phyloP scores from a whole-genome alignment of 331 rosid species.

The Stylosanthes scabra region DNA sequence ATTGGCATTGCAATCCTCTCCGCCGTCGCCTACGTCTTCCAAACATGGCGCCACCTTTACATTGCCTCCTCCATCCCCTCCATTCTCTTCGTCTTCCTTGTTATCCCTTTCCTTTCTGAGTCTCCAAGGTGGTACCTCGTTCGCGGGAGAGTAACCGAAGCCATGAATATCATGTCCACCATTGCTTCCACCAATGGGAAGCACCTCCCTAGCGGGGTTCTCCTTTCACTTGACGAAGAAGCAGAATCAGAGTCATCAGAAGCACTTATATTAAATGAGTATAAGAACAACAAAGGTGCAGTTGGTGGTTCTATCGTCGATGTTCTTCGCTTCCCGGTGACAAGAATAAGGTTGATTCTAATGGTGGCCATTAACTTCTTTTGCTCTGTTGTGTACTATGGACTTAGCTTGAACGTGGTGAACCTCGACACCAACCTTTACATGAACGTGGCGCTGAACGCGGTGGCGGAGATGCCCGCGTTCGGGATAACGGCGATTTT shows the following conservation, averaged over 20 bases:
- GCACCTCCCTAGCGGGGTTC: slow-evolving; percentile 46
- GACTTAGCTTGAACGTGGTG: slow-evolving; percentile 62
- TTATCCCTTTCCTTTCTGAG: slow-evolving; percentile 66
- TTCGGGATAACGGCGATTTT: slow-evolving; percentile 47
- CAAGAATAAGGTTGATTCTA: slow-evolving; percentile 50
- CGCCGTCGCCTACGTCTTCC: slow-evolving; percentile 60
- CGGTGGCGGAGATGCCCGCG: slow-evolving; percentile 63
- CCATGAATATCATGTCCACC: slow-evolving; percentile 52
- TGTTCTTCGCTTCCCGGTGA: slow-evolving; percentile 46
- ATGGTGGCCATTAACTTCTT: slow-evolving; percentile 60
- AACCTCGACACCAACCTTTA: slow-evolving; percentile 60
- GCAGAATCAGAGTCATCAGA: background rate
- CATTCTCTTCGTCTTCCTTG: slow-evolving; percentile 48
- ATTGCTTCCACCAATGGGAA: slow-evolving; percentile 53
- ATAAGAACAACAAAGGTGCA: slow-evolving; percentile 25
- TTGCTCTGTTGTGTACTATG: slow-evolving; percentile 52
- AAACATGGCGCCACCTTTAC: slow-evolving; percentile 72
- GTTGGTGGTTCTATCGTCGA: slow-evolving; percentile 50
- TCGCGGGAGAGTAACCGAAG: slow-evolving; percentile 50
- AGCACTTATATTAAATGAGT: background rate
- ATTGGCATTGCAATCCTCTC: slow-evolving; percentile 68
- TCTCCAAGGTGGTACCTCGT: slow-evolving; percentile 79
- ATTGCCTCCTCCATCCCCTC: slow-evolving; percentile 72
- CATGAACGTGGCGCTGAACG: slow-evolving; percentile 53
- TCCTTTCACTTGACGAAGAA: slow-evolving; percentile 52